phyloP scores from a whole-genome alignment of 2,329 filamentous ascomycete genomes.

The Xylaria sp. region DNA sequence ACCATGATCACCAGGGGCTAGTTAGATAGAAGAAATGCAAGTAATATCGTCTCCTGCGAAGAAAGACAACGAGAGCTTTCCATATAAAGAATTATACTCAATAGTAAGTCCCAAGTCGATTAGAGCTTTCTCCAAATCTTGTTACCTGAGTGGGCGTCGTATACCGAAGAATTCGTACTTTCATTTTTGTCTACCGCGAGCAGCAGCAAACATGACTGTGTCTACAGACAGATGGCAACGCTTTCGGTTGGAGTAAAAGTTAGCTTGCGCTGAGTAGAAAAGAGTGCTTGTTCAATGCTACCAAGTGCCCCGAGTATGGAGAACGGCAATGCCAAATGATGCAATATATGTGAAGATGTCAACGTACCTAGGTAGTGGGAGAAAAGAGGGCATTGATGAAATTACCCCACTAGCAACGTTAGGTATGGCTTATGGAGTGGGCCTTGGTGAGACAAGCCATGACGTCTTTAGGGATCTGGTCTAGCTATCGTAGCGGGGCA shows the following conservation, averaged over 20 bases:
- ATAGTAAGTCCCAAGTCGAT: no score
- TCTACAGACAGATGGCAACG: not conserved
- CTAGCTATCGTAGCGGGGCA: not conserved
- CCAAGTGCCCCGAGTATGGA: not conserved
- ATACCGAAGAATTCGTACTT: not conserved
- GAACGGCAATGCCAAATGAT: not conserved
- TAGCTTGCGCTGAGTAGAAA: not conserved
- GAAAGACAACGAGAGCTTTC: not conserved
- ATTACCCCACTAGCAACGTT: slow-evolving; percentile 5
- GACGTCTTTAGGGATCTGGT: slow-evolving; percentile 10
- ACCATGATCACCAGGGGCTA: not conserved
- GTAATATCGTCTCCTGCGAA: not conserved
- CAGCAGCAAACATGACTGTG: not conserved
- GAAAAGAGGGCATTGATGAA: not conserved
- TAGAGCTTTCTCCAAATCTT: not conserved
- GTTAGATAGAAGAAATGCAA: not conserved
- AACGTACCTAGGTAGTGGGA: not conserved
- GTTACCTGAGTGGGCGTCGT: not conserved
- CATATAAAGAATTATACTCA: no score
- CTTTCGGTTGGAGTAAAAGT: not conserved
- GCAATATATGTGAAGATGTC: slow-evolving; percentile 7
- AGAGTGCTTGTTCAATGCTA: not conserved
- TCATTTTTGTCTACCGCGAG: not conserved
- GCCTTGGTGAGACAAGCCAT: not conserved
- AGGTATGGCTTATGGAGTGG: not conserved